A percentile compares a stretch with the other conserved stretches of the same genome.
phyloP scores from a whole-genome alignment of 805 yeast genomes.

The Wickerhamiella bombiphila region DNA sequence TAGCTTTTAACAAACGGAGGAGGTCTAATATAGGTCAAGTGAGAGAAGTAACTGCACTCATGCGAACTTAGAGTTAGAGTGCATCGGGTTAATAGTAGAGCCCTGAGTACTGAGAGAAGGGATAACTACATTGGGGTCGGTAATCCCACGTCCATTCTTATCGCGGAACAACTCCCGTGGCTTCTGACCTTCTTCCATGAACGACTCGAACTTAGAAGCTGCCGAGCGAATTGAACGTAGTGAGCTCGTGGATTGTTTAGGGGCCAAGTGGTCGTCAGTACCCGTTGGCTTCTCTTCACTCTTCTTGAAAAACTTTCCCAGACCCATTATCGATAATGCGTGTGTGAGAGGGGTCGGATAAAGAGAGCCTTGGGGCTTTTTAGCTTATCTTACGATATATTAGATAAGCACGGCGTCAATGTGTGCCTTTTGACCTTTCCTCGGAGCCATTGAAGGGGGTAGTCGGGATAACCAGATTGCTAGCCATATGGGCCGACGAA shows the following conservation, averaged over 20 bases:
- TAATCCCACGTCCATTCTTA: slow-evolving; percentile 2
- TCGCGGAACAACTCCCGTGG: slow-evolving; percentile 7
- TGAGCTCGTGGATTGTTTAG: slow-evolving; percentile 11
- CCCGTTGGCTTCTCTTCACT: slow-evolving; percentile 1
- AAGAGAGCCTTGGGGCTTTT: no score
- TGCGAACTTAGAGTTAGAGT: not conserved
- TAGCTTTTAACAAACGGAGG: no score
- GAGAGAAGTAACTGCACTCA: not conserved
- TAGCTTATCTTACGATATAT: no score
- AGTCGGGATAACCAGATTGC: no score
- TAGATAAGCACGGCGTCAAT: no score
- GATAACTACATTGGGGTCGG: not conserved
- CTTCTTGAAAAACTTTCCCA: slow-evolving; percentile 15
- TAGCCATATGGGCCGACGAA: no score
- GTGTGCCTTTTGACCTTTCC: no score
- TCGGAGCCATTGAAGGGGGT: no score
- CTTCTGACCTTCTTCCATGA: slow-evolving; percentile 7
- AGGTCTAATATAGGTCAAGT: not conserved
- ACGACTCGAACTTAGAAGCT: slow-evolving; percentile 9
- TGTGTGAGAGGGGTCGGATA: no score
- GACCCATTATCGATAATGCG: no score
- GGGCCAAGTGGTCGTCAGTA: slow-evolving; percentile 6
- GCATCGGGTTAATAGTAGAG: no score
- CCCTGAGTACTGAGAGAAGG: not conserved
- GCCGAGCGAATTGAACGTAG: slow-evolving; percentile 11